These are phyloP conservation scores for Cordyceps militaris DNA, from an alignment of 2,329 filamentous ascomycete genomes.

Conservation along the genomic window DNA sequence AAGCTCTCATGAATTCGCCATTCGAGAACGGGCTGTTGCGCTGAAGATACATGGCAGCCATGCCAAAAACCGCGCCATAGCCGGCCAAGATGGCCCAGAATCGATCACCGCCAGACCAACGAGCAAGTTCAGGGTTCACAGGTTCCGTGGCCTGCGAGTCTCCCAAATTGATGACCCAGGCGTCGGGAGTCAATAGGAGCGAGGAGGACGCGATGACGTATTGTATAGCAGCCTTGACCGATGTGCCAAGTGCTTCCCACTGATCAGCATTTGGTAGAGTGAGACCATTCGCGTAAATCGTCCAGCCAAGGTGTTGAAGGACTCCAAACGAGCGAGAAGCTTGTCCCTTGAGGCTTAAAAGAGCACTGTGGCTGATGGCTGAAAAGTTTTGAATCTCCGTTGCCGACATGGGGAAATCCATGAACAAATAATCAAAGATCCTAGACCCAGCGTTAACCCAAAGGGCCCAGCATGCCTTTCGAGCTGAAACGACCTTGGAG, in stretches of 20 bases:
- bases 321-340: constrained; percentile 35
- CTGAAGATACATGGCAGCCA: constrained; percentile 73
- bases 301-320: constrained; percentile 32
- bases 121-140: constrained; percentile 52
- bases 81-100: constrained; percentile 71
- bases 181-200: constrained; percentile 38
- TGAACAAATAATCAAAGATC: constrained; percentile 42
- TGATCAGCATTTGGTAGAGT: constrained; percentile 18
- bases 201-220: constrained; percentile 14
- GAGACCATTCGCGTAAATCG: constrained; percentile 40
- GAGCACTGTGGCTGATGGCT: constrained; percentile 64
- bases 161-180: constrained; percentile 53
- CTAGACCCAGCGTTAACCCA: constrained; percentile 38
- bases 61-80: constrained; percentile 67
- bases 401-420: constrained; percentile 44
- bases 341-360: constrained; percentile 52
- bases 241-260: not conserved
- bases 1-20: constrained; percentile 47
- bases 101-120: constrained; percentile 60
- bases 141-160: constrained; percentile 30
- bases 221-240: not conserved
- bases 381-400: constrained; percentile 71
- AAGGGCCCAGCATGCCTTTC: constrained; percentile 36
- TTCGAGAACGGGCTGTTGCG: constrained; percentile 62
- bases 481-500: constrained; percentile 24